Conservation (phyloP, 176 grass and related monocot species). For the Zoysia japonica region DNA sequence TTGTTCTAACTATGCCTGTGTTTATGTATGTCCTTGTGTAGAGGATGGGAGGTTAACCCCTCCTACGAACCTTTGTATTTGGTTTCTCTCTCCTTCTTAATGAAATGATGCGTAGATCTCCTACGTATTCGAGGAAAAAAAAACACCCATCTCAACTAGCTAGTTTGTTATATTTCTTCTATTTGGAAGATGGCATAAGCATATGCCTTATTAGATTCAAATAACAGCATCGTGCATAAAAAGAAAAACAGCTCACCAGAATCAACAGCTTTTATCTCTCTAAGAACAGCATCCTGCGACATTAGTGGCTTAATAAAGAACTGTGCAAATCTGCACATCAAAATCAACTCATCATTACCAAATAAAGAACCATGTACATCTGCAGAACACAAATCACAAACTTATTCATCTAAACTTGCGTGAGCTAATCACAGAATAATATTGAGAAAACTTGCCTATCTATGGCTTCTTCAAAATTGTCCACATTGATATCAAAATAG, state of each 20-base stretch:
- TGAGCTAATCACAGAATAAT: slow-evolving; percentile 26
- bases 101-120: too few species aligned
- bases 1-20: too few species aligned
- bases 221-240: slow-evolving; percentile 30
- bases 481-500: slow-evolving; percentile 87
- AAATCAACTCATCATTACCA: slow-evolving; percentile 38
- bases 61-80: too few species aligned
- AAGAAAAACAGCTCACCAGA: slow-evolving; percentile 63
- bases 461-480: slow-evolving; percentile 82
- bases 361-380: slow-evolving; percentile 60
- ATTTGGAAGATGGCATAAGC: background rate
- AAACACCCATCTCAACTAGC: background rate
- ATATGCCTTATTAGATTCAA: slow-evolving; percentile 28
- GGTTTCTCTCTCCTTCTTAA: too few species aligned
- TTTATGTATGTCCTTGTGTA: too few species aligned
- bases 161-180: background rate
- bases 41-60: too few species aligned
- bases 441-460: slow-evolving; percentile 62
- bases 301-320: slow-evolving; percentile 95
- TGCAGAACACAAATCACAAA: slow-evolving; percentile 31
- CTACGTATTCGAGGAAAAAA: too few species aligned
- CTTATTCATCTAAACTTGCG: slow-evolving; percentile 11
- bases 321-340: slow-evolving; percentile 79
- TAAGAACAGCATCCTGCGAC: slow-evolving; percentile 88
- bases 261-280: slow-evolving; percentile 98